Percentiles rank a stretch among this genome's conserved stretches.
Conservation (phyloP, 2,329 filamentous ascomycete species). For the Arthrocladium fulminans region DNA sequence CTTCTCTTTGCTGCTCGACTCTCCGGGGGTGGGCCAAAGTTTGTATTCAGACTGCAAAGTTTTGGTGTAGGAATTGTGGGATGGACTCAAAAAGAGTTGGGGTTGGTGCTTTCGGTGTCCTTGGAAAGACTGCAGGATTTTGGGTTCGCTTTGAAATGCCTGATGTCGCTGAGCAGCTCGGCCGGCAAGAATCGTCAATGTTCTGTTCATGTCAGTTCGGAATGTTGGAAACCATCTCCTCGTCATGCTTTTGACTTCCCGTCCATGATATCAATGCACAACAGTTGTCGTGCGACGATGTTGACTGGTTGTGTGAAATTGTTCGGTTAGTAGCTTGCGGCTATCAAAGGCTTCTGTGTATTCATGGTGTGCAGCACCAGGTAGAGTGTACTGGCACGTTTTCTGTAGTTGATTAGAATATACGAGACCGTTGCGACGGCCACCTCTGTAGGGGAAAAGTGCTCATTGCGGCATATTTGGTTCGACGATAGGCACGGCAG, state of each 20-base stretch:
- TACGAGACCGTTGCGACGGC: slow-evolving; percentile 5
- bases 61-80: slow-evolving; percentile 2
- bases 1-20: neutral
- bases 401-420: too few species aligned
- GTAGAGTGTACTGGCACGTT: too few species aligned
- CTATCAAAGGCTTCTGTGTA: neutral
- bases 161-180: slow-evolving; percentile 21
- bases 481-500: neutral
- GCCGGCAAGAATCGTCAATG: slow-evolving; percentile 9
- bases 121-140: slow-evolving; percentile 5
- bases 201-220: slow-evolving; percentile 10
- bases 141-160: slow-evolving; percentile 15
- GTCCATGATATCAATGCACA: neutral
- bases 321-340: neutral
- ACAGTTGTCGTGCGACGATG: neutral
- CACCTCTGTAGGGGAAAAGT: neutral
- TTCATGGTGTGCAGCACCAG: neutral
- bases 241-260: slow-evolving; percentile 1
- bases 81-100: slow-evolving; percentile 1
- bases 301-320: neutral
- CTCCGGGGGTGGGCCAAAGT: slow-evolving; percentile 7
- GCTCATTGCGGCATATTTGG: neutral
- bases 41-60: neutral
- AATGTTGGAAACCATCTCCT: neutral
- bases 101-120: slow-evolving; percentile 8